These are phyloP conservation scores for Lactarius pseudohatsudake DNA, from an alignment of 768 basidiomycete species.

Conservation along the genomic window DNA sequence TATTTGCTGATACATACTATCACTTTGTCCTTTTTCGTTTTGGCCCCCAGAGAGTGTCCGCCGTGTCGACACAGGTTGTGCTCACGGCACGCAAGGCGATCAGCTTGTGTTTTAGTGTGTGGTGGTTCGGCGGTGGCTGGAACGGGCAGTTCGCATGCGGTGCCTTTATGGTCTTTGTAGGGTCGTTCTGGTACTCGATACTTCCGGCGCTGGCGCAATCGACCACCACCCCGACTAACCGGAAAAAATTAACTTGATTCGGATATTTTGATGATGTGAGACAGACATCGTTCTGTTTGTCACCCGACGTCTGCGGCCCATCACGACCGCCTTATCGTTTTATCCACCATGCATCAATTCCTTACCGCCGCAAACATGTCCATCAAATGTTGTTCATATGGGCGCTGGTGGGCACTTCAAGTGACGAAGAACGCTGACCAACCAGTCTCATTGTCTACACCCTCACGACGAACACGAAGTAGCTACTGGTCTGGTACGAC, in stretches of 20 bases:
- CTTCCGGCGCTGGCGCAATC: conserved; percentile 22
- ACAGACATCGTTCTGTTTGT: not conserved
- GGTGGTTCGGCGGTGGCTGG: conserved; percentile 80
- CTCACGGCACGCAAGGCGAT: conserved; percentile 80
- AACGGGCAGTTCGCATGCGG: conserved; percentile 63
- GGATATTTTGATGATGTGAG: not conserved
- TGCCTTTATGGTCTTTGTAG: conserved; percentile 71
- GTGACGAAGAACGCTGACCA: not conserved
- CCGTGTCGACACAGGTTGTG: conserved; percentile 79
- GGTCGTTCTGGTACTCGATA: conserved; percentile 56
- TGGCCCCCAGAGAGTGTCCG: conserved; percentile 54
- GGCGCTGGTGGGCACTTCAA: not conserved
- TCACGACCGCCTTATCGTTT: not conserved
- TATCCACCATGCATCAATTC: not conserved
- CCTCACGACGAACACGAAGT: conserved; percentile 21
- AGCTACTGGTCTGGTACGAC: conserved; percentile 9
- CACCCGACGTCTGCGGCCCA: not conserved
- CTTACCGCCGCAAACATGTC: conserved; percentile 1
- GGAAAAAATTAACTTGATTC: conserved; percentile 9
- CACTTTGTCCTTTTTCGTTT: not conserved
- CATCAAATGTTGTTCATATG: not conserved
- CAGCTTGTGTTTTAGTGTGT: conserved; percentile 77
- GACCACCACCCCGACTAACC: conserved; percentile 17
- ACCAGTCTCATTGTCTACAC: conserved; percentile 28
- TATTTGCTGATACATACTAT: not conserved